Evolutionary conservation across 2,329 filamentous ascomycete genomes (phyloP).

Genomic region (Fusarium tanahbumbuense): DNA sequence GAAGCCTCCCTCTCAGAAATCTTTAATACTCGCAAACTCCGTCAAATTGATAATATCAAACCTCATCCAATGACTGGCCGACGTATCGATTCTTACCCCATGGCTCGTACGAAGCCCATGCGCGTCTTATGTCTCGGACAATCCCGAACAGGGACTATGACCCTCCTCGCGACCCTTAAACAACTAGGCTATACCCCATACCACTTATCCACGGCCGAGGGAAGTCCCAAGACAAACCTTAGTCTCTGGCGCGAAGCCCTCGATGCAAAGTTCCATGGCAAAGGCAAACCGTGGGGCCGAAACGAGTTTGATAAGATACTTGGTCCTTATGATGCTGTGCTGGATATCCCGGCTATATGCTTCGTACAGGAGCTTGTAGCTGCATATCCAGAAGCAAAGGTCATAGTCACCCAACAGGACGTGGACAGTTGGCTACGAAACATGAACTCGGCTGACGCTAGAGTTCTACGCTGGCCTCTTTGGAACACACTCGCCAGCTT

Average conservation of each 20-base stretch:
- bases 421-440: slow-evolving; percentile 25
- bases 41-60: slow-evolving; percentile 21
- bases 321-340: slow-evolving; percentile 20
- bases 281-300: slow-evolving; percentile 28
- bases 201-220: slow-evolving; percentile 18
- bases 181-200: slow-evolving; percentile 31
- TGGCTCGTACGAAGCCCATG: slow-evolving; percentile 29
- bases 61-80: slow-evolving; percentile 28
- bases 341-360: slow-evolving; percentile 27
- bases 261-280: slow-evolving; percentile 31
- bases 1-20: neutral
- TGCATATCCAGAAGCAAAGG: slow-evolving; percentile 33
- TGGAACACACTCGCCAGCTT: slow-evolving; percentile 29
- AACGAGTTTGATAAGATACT: slow-evolving; percentile 35
- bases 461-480: slow-evolving; percentile 28
- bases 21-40: neutral
- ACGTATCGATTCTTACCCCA: slow-evolving; percentile 32
- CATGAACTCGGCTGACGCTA: slow-evolving; percentile 29
- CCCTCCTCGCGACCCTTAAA: slow-evolving; percentile 18
- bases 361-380: slow-evolving; percentile 35
- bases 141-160: slow-evolving; percentile 20
- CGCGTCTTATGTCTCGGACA: slow-evolving; percentile 33
- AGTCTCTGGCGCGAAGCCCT: slow-evolving; percentile 36
- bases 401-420: slow-evolving; percentile 25
- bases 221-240: slow-evolving; percentile 18